Conservation (phyloP, 805 yeast genomes). For the Candida pseudofarinosa region DNA sequence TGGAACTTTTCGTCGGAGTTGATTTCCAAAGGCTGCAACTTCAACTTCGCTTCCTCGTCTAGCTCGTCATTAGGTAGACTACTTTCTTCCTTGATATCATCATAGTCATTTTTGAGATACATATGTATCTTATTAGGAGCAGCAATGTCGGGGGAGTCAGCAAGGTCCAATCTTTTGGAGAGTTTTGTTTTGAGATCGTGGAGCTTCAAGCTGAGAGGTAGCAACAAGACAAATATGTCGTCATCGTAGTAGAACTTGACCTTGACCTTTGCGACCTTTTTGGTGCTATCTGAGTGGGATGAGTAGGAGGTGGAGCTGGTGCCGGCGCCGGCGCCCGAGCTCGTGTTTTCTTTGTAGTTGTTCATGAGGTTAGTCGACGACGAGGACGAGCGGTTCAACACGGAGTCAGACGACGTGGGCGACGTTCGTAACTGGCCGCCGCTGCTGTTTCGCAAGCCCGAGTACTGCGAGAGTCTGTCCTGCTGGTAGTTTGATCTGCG, state of each 20-base stretch:
- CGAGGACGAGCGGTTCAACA: slow-evolving; percentile 15
- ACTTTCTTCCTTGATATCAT: slow-evolving; percentile 32
- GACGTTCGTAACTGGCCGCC: slow-evolving; percentile 15
- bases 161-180: slow-evolving; percentile 44
- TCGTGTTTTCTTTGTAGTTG: slow-evolving; percentile 1
- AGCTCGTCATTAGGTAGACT: slow-evolving; percentile 26
- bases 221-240: slow-evolving; percentile 71
- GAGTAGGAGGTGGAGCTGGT: not conserved
- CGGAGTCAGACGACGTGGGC: slow-evolving; percentile 14
- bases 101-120: slow-evolving; percentile 39
- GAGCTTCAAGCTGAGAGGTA: slow-evolving; percentile 45
- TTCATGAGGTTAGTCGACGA: slow-evolving; percentile 17
- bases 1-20: slow-evolving; percentile 39
- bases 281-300: slow-evolving; percentile 8
- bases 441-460: slow-evolving; percentile 21
- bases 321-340: not conserved
- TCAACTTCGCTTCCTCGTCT: slow-evolving; percentile 19
- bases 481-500: slow-evolving; percentile 44
- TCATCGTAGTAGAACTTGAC: slow-evolving; percentile 75
- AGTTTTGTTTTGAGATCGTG: slow-evolving; percentile 50
- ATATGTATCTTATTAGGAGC: slow-evolving; percentile 24
- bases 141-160: slow-evolving; percentile 14
- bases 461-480: slow-evolving; percentile 51
- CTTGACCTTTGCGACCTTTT: slow-evolving; percentile 41
- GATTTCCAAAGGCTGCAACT: slow-evolving; percentile 32